These are phyloP conservation scores for Epicoccum sorghinum DNA, from an alignment of 2,329 filamentous ascomycete genomes.

Conservation along the genomic window DNA sequence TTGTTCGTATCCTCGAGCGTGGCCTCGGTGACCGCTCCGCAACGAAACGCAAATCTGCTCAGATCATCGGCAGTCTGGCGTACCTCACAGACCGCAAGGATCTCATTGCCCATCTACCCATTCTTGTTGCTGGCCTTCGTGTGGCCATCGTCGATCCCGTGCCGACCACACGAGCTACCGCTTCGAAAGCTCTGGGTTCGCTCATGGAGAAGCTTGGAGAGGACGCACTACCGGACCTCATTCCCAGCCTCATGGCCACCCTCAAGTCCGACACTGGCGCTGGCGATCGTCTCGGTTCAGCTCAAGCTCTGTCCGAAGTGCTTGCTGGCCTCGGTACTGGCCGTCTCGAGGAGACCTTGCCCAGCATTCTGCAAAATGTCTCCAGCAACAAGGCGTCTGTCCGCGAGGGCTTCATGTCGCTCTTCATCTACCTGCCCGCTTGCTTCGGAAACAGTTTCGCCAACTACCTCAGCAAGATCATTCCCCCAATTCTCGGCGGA, in stretches of 20 bases:
- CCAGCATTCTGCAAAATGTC: slow-evolving; percentile 95
- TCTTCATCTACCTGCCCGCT: slow-evolving; percentile 98
- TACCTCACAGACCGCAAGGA: slow-evolving; percentile 97
- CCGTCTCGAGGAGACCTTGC: slow-evolving; percentile 91
- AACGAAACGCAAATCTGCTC: slow-evolving; percentile 94
- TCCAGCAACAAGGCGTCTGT: slow-evolving; percentile 88
- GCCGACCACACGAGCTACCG: slow-evolving; percentile 92
- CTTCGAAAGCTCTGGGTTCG: slow-evolving; percentile 92
- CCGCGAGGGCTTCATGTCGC: slow-evolving; percentile 97
- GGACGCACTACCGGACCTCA: slow-evolving; percentile 94
- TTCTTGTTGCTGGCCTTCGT: slow-evolving; percentile 89
- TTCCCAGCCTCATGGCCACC: slow-evolving; percentile 95
- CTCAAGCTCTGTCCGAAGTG: slow-evolving; percentile 94
- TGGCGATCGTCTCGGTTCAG: slow-evolving; percentile 92
- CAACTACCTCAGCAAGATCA: slow-evolving; percentile 92
- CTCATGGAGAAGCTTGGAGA: slow-evolving; percentile 98
- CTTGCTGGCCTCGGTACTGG: slow-evolving; percentile 92
- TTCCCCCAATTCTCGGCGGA: slow-evolving; percentile 91
- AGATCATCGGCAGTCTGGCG: slow-evolving; percentile 96
- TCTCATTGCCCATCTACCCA: slow-evolving; percentile 85
- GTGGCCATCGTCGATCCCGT: slow-evolving; percentile 92
- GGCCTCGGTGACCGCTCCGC: slow-evolving; percentile 88
- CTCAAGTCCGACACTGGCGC: slow-evolving; percentile 97
- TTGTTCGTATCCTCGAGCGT: slow-evolving; percentile 93
- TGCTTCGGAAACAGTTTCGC: slow-evolving; percentile 99